phyloP scores from a whole-genome alignment of 768 basidiomycete genomes.

The Boletus rufocinnamomeus region DNA sequence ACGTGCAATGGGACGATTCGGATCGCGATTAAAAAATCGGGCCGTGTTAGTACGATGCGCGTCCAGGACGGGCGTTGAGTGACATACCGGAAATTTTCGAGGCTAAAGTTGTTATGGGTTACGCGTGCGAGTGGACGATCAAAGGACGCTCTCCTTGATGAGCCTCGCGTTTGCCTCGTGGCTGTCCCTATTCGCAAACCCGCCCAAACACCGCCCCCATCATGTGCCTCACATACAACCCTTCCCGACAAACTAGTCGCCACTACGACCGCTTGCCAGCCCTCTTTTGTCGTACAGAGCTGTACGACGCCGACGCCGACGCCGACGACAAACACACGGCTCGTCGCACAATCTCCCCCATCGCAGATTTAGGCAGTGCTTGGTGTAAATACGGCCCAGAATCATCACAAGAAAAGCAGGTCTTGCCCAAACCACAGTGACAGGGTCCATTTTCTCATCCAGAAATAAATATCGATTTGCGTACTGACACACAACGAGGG shows the following conservation, averaged over 20 bases:
- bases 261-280: not conserved
- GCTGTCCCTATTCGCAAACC: conserved; percentile 14
- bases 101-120: not conserved
- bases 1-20: conserved; percentile 24
- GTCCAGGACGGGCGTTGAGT: not conserved
- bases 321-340: not conserved
- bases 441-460: conserved; percentile 21
- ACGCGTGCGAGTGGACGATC: conserved; percentile 3
- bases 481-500: conserved; percentile 1
- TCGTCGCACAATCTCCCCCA: not conserved
- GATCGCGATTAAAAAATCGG: conserved; percentile 11
- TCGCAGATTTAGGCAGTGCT: not conserved
- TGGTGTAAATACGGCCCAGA: not conserved
- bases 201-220: conserved; percentile 6
- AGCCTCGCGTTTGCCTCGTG: conserved; percentile 32
- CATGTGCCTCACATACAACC: conserved; percentile 4
- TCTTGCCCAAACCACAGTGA: not conserved
- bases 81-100: conserved; percentile 12
- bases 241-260: not conserved
- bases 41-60: conserved; percentile 5
- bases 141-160: conserved; percentile 6
- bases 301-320: not conserved
- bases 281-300: not conserved
- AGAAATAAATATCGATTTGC: conserved; percentile 6
- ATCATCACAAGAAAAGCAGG: conserved; percentile 13